These are phyloP conservation scores for Penicillium vulpinum DNA, from an alignment of 2,329 filamentous ascomycete genomes.

Conservation along the genomic window DNA sequence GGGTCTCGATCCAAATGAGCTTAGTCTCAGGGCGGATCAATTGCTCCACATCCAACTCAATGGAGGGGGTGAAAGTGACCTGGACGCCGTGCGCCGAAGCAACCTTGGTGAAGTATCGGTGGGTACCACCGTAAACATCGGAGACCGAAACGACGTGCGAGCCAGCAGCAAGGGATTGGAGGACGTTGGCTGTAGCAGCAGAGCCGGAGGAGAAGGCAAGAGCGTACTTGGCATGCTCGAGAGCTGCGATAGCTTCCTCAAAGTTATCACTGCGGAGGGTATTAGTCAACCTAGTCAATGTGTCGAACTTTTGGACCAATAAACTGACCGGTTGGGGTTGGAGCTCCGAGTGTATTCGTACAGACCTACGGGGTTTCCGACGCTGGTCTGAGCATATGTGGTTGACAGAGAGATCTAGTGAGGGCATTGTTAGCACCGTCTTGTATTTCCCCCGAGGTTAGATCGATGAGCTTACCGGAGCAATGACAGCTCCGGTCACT, in stretches of 20 bases:
- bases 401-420: slow-evolving; percentile 84
- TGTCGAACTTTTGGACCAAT: not conserved
- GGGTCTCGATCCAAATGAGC: slow-evolving; percentile 94
- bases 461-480: slow-evolving; percentile 56
- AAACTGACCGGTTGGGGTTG: slow-evolving; percentile 75
- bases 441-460: not conserved
- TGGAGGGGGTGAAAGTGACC: slow-evolving; percentile 90
- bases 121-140: slow-evolving; percentile 96
- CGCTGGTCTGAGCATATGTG: slow-evolving; percentile 87
- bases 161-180: slow-evolving; percentile 86
- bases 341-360: slow-evolving; percentile 94
- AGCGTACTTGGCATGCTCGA: slow-evolving; percentile 89
- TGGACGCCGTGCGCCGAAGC: slow-evolving; percentile 90
- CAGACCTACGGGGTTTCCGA: slow-evolving; percentile 80
- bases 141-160: slow-evolving; percentile 96
- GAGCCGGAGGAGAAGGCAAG: slow-evolving; percentile 94
- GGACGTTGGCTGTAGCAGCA: slow-evolving; percentile 86
- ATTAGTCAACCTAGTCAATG: slow-evolving; percentile 8
- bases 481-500: slow-evolving; percentile 90
- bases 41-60: slow-evolving; percentile 81
- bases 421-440: slow-evolving; percentile 10
- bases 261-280: slow-evolving; percentile 70
- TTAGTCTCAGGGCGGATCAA: slow-evolving; percentile 88
- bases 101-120: slow-evolving; percentile 98
- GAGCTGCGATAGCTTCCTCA: slow-evolving; percentile 82